Base-by-base conservation (phyloP, 139 green algal genomes). In the Tetradesmus lagerheimii region DNA sequence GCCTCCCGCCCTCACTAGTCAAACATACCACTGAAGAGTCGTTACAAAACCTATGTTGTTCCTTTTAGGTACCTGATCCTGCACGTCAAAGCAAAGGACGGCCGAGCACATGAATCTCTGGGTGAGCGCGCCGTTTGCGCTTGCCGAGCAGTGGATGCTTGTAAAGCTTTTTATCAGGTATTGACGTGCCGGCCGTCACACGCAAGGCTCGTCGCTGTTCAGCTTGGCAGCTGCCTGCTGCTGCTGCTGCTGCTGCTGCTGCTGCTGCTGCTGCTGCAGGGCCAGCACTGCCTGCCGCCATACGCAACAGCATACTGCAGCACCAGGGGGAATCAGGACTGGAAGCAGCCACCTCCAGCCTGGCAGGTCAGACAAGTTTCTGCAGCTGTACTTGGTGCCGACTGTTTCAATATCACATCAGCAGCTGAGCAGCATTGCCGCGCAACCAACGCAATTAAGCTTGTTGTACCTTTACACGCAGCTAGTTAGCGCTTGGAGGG, bases 241-340 rank as follows among this genome's bases (percentile, higher is more conserved):
- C 67, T 79, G n/a, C 67, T 41, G 67, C 67, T 38, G 67, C 67
- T 38, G 66, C 66, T 37, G 66, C 66, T 77, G 66, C 66, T 77
- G 66, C 66, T 35, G 66, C 66, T 77, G 66, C 66, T 77, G 66
- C 66, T 86, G 45, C 82, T 77, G 82, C 57, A 87, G 82, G 82
- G 4, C 11, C 82, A 18, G 82, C 57, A 34, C 82, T 87, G 35
- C 47, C 37, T 25, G 20, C 82, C 38, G 82, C 82, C 16, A 87
- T 87, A 23, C 34, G 37, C 9, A 77, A 37, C 57, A 77, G 37
- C 57, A 53, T 87, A 38, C 35, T 37, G 35, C 57, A 57, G 53
- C 82, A 87, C 18, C 57, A 87, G 37, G 82, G 82, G 4, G 57
- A 87, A 18, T 57, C 39, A 12, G 64, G 34, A 2, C 53, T 87